Evolutionary conservation across 2,329 filamentous ascomycete genomes (phyloP), one percentile per base, ranked within the genome.

Genomic region (Paradendryphiella salina): DNA sequence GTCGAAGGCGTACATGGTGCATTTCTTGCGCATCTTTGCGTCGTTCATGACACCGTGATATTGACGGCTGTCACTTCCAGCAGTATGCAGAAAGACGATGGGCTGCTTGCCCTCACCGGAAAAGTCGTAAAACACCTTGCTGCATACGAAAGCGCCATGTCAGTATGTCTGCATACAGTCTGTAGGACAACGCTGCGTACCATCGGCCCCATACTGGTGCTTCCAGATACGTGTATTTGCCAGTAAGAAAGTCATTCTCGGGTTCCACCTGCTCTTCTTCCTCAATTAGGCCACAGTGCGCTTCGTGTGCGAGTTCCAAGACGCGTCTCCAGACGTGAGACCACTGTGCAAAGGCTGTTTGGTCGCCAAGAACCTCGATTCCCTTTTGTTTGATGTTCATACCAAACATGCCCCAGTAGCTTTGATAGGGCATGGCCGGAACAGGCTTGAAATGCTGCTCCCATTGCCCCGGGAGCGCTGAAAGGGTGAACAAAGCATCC

Each of bases 41-140:
- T 80, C 72, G 47, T 80, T 80, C 76, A 81, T 76, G 2, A 81
- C 78, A 15, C 78, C 77, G 44, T 81, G 79, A 44, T 80, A 80
- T 58, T 80, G 77, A 21, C 78, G 63, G 21, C 71, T 69, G 53
- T 81, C 79, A 40, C 74, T 75, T 2, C 78, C 78, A 11, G 76
- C 76, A 0, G 76, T 78, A 52, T 79, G 76, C 4, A 76, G 60
- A 55, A 79, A 78, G 18, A 72, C 64, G 38, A 81, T 78, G 20
- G 73, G 71, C 47, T 79, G 75, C 15, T 74, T 70, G 1, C 79
- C 79, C 2, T 72, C 73, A 5, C 79, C 78, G 4, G 76, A 69
- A 18, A 67, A 71, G 54, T 81, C 79, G 56, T 79, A 79, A 64
- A 80, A 81, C 26, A 79, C 63, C 65, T 80, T 81, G 54, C 39